Evolutionary conservation across 2,329 filamentous ascomycete genomes (phyloP).

Genomic region (Chaetomium globosum): DNA sequence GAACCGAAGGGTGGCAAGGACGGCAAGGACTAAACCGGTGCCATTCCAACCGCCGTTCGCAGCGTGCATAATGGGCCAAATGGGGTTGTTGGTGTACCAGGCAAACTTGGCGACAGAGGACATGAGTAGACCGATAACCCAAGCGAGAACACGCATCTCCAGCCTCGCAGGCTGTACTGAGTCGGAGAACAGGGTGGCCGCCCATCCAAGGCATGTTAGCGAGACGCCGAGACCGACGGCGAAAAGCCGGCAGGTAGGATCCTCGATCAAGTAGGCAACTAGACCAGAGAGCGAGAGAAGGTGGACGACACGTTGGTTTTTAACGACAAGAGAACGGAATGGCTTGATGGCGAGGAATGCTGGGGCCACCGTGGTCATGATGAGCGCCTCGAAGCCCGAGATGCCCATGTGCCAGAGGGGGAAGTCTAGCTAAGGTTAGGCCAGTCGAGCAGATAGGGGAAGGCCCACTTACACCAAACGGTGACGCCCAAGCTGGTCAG

Average conservation of each 20-base stretch:
- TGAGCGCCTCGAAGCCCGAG: conserved; percentile 88
- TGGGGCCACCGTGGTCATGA: conserved; percentile 83
- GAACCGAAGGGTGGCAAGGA: conserved; percentile 75
- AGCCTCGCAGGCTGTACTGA: conserved; percentile 72
- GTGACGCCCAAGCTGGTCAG: conserved; percentile 84
- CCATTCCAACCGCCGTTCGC: conserved; percentile 93
- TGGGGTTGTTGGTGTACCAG: conserved; percentile 90
- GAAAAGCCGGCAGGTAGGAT: conserved; percentile 76
- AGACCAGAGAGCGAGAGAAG: conserved; percentile 74
- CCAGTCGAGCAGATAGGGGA: too few species aligned
- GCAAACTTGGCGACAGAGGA: conserved; percentile 92
- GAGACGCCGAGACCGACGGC: conserved; percentile 78
- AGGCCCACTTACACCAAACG: conserved; percentile 80
- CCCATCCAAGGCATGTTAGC: conserved; percentile 82
- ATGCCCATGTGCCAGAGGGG: conserved; percentile 99
- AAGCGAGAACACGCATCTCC: conserved; percentile 79
- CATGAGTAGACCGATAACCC: conserved; percentile 77
- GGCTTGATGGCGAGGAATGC: conserved; percentile 72
- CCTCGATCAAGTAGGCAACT: conserved; percentile 73
- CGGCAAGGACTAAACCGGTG: conserved; percentile 72
- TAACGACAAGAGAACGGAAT: conserved; percentile 67
- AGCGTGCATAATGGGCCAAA: conserved; percentile 92
- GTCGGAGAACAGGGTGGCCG: conserved; percentile 78
- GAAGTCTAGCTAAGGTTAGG: conserved; percentile 64
- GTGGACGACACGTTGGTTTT: conserved; percentile 71